phyloP scores from a whole-genome alignment of 257 asterid genomes.

The Nicotiana attenuata region DNA sequence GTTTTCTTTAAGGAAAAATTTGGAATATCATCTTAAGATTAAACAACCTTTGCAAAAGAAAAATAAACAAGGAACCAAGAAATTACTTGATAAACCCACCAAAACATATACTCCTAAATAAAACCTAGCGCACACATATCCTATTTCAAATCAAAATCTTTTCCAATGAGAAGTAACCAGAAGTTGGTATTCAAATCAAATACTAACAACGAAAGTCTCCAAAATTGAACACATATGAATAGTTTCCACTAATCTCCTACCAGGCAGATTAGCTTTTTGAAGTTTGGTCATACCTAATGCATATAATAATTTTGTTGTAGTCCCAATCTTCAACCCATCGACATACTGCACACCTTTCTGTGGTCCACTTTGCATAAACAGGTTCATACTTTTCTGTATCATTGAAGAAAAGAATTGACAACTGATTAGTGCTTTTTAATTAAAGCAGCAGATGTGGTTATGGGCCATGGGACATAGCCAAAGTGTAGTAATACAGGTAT shows the following conservation, averaged over 20 bases:
- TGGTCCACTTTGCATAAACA: conserved; percentile 89
- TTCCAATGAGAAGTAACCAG: not conserved
- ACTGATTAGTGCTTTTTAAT: not conserved
- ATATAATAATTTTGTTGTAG: conserved; percentile 78
- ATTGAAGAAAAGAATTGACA: conserved; percentile 9
- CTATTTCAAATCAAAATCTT: conserved; percentile 3
- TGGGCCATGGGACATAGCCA: not conserved
- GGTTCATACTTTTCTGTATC: conserved; percentile 82
- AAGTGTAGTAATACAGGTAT: not conserved
- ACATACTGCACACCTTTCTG: conserved; percentile 99
- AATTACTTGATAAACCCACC: conserved; percentile 5
- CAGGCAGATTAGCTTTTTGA: not conserved
- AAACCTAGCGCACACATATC: not conserved
- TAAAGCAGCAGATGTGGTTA: conserved; percentile 12
- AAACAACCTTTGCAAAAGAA: not conserved
- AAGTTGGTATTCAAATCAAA: not conserved
- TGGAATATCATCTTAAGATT: not conserved
- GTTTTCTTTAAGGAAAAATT: not conserved
- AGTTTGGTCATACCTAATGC: conserved; percentile 29
- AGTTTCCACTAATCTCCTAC: conserved; percentile 4
- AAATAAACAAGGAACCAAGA: not conserved
- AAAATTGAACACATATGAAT: not conserved
- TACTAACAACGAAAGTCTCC: not conserved
- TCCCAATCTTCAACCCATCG: conserved; percentile 99
- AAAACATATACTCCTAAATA: not conserved